These are phyloP conservation scores for Cutaneotrichosporon sp. DNA, from an alignment of 1,284 basidiomycete genomes.

Conservation along the genomic window DNA sequence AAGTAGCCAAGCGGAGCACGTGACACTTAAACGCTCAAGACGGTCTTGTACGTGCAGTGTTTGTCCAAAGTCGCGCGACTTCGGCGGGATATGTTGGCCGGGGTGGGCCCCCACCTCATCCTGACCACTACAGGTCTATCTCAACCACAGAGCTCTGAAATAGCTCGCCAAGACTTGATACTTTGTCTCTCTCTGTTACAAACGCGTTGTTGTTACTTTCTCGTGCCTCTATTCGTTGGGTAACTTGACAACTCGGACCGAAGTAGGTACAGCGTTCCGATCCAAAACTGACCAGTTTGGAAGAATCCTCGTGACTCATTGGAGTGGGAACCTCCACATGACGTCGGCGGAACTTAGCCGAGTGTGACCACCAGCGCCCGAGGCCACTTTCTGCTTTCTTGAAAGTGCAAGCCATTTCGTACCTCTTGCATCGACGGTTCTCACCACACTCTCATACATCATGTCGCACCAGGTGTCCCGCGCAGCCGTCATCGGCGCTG, in stretches of 20 bases:
- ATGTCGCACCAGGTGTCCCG: constrained; percentile 29
- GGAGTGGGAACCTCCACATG: constrained; percentile 10
- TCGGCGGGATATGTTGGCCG: neutral
- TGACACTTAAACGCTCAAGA: no score
- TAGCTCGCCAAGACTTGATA: neutral
- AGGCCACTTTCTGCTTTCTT: neutral
- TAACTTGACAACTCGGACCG: neutral
- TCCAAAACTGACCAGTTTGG: neutral
- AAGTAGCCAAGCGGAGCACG: no score
- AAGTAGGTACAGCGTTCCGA: neutral
- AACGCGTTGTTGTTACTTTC: no score
- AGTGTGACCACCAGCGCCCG: neutral
- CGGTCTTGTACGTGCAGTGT: no score
- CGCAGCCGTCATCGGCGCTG: constrained; percentile 49
- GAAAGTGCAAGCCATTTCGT: neutral
- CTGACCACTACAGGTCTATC: no score
- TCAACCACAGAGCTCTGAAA: neutral
- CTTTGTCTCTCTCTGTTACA: no score
- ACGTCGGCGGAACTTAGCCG: constrained; percentile 13
- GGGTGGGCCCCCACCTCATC: no score
- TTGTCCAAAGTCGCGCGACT: no score
- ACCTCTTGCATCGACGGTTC: neutral
- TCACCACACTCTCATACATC: neutral
- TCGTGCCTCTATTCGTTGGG: no score
- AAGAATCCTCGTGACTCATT: neutral